Evolutionary conservation across 1,284 basidiomycete species (phyloP), one percentile per base, ranked within the genome.

Genomic region (Coniophora puteana): DNA sequence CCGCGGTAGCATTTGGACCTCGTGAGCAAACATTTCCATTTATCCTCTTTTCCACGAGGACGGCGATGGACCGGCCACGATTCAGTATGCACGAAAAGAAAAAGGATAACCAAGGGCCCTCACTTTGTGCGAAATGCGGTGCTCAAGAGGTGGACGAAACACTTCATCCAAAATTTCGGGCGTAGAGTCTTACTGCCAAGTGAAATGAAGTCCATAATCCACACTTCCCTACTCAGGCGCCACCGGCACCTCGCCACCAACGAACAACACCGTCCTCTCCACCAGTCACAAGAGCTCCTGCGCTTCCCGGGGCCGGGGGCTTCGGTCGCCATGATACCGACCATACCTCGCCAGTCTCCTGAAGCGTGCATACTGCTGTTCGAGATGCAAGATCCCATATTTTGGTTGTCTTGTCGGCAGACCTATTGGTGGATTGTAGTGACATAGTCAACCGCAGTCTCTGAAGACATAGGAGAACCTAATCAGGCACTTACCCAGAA

Each of bases 341-440:
- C 91, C 91, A 94, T 1, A 93, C 86, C 54, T 91, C 88, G 14
- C 82, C 84, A 1, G 79, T 77, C 37, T 90, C 84, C 50, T 83
- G 78, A 5, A 83, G 72, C 0, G 87, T 90, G 24, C 80, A 87
- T 4, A 93, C 89, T 20, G 82, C 80, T 1, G 81, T 69, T 7
- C 89, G 80, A 22, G 89, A 76, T 2, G 72, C 77, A 33, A 93
- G 75, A 54, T 94, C 91, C 91, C 91, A 94, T 3, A 93, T 77
- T 58, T 90, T 91, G 52, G 91, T 80, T 2, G 80, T 81, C 58
- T 83, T 86, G 63, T 94, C 91, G 11, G 89, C 85, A 32, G 88
- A 89, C 11, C 88, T 89, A 28, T 14, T 31, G 34, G 20, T 16
- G 23, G 32, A n/a, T n/a, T n/a, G n/a, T n/a, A n/a, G n/a, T 34